Percentiles rank a stretch among this genome's conserved stretches.
Evolutionary conservation across 345 rosid genomes (phyloP).

Genomic region (Populus nigra): DNA sequence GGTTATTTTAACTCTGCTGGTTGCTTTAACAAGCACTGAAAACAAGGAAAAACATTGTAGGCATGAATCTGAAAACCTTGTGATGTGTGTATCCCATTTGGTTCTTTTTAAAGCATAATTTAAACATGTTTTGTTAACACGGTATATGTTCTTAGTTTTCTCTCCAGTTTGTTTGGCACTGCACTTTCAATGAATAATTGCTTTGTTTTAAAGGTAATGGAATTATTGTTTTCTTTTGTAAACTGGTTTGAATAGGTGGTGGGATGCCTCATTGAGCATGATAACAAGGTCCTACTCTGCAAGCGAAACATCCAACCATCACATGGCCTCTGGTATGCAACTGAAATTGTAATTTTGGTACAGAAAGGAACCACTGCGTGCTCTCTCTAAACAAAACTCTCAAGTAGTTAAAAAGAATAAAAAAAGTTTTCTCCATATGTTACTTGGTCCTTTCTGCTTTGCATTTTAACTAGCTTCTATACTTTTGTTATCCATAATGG

Average conservation of each 20-base stretch:
- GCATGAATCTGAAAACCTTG: neutral
- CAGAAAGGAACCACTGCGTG: neutral
- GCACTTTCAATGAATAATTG: neutral
- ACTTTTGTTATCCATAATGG: constrained; percentile 1
- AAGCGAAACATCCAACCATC: constrained; percentile 97
- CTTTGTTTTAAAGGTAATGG: neutral
- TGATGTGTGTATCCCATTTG: neutral
- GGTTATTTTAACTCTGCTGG: neutral
- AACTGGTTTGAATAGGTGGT: constrained; percentile 56
- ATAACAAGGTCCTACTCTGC: constrained; percentile 83
- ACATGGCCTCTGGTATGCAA: constrained; percentile 67
- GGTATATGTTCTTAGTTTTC: neutral
- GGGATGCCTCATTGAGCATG: constrained; percentile 93
- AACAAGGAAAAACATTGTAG: neutral
- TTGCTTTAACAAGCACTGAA: neutral
- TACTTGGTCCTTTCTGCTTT: constrained; percentile 11
- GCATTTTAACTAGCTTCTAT: neutral
- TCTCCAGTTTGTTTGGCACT: neutral
- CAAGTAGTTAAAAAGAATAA: neutral
- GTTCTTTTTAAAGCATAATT: neutral
- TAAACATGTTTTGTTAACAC: neutral
- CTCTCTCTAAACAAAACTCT: neutral
- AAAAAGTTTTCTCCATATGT: constrained; percentile 2
- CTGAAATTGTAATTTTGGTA: constrained; percentile 1
- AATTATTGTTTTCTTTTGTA: constrained; percentile 9